These are phyloP conservation scores for Candida taoyuanica DNA, from an alignment of 805 yeast species.

Conservation along the genomic window DNA sequence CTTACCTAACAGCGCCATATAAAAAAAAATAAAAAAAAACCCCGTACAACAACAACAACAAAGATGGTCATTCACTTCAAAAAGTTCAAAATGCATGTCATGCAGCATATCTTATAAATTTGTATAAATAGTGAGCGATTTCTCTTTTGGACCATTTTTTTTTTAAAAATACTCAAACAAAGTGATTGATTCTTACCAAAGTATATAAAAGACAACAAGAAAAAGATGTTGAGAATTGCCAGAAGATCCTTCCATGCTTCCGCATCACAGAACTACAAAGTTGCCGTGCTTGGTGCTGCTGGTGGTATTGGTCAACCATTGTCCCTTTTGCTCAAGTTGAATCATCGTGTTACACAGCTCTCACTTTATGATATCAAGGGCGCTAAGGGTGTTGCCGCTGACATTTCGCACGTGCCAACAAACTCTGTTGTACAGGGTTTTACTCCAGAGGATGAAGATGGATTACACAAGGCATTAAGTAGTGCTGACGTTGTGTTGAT, in stretches of 20 bases:
- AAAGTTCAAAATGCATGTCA: too few species aligned
- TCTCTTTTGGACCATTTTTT: neutral
- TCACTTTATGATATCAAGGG: slow-evolving; percentile 86
- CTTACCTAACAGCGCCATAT: neutral
- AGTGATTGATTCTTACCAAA: too few species aligned
- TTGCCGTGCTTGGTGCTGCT: slow-evolving; percentile 76
- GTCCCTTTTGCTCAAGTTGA: slow-evolving; percentile 77
- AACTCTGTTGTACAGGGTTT: slow-evolving; percentile 84
- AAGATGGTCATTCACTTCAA: slow-evolving; percentile 13
- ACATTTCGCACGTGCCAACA: slow-evolving; percentile 90
- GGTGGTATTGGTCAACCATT: slow-evolving; percentile 97
- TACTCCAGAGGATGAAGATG: slow-evolving; percentile 75
- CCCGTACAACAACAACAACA: slow-evolving; percentile 1
- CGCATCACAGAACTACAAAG: slow-evolving; percentile 66
- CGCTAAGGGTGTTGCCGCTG: slow-evolving; percentile 97
- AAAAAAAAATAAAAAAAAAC: slow-evolving; percentile 8
- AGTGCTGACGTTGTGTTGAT: slow-evolving; percentile 75
- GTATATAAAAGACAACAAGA: too few species aligned
- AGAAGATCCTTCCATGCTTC: slow-evolving; percentile 65
- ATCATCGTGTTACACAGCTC: slow-evolving; percentile 82
- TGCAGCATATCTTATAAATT: too few species aligned
- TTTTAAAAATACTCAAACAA: too few species aligned
- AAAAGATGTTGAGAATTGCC: slow-evolving; percentile 48
- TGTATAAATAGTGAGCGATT: too few species aligned
- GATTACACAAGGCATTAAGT: slow-evolving; percentile 67